Base-by-base conservation (phyloP, 75 land plant genomes). In the Picea glauca region DNA sequence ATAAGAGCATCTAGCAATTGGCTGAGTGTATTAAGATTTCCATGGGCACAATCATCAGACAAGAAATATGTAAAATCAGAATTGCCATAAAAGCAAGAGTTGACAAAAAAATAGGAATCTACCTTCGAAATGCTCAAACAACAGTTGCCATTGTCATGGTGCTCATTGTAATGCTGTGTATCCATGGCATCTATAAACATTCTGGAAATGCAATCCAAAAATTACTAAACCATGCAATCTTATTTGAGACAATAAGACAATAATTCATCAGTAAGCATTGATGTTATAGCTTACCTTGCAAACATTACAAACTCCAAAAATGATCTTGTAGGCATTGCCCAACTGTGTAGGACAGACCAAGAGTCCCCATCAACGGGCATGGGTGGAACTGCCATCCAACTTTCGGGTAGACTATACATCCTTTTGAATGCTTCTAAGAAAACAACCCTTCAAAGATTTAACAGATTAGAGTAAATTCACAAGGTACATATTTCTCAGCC, bases 181-280 rank as follows among this genome's bases (percentile, higher is more conserved):
- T 97, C 99, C 80, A 97, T 76, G 17, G 93, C 91, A 86, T 95
- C 93, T 50, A 97, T 91, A 87, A 97, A 95, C 91, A 97, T 95
- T 80, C 98, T 94, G 89, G 62, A 81, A 72, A 73, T 40, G 14
- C 57, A 62, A 66, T 38, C 35, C 65, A 50, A 54, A 84, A 60
- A 43, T 70, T 20, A n/a, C 23, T 70, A n/a, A 68, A 70, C 74
- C 23, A 60, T 76, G 14, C n/a, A 31, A 76, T 31, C 65, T n/a
- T 18, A 8, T 76, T 76, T 12, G 56, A 50, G 12, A 50, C 56
- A 40, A 40, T 40, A 2, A 75, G 58, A 75, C 61, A 62, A 5
- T 76, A 32, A 6, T 21, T 11, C 18, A 12, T 15, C 20, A 0
- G 31, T 17, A 21, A 61, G 46, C 18, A 33, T n/a, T 17, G 17